Conservation (phyloP, 495 filamentous ascomycete species). For the Rhypophila decipiens region DNA sequence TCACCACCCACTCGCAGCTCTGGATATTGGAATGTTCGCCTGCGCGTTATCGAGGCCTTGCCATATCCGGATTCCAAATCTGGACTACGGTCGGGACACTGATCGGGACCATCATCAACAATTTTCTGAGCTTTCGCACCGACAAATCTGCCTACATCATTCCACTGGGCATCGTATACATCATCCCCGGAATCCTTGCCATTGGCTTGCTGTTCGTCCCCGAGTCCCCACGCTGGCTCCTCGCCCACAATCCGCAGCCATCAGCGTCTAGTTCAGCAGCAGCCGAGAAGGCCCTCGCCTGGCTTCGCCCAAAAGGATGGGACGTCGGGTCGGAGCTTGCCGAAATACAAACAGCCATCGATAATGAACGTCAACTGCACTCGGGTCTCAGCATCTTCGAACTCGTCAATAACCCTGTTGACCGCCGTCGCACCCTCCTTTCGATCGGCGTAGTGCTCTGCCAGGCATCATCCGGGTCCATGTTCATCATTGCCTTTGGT, state of each 20-base stretch:
- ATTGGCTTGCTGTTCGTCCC: constrained; percentile 34
- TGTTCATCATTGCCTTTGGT: constrained; percentile 46
- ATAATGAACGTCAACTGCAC: constrained; percentile 36
- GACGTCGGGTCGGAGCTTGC: constrained; percentile 37
- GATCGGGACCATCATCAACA: constrained; percentile 34
- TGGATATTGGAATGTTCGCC: constrained; percentile 23
- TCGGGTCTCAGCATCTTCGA: constrained; percentile 35
- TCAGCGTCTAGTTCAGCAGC: constrained; percentile 31
- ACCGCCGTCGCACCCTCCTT: constrained; percentile 40
- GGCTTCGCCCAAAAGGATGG: constrained; percentile 33
- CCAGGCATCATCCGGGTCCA: constrained; percentile 49
- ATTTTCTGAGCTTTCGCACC: constrained; percentile 26
- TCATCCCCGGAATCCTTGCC: constrained; percentile 45
- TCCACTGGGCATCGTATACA: constrained; percentile 47
- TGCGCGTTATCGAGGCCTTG: background rate
- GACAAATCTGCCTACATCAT: constrained; percentile 43
- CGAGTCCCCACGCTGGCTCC: constrained; percentile 3
- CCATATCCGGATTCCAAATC: background rate
- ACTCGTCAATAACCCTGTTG: constrained; percentile 42
- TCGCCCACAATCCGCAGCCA: background rate
- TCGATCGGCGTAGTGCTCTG: constrained; percentile 39
- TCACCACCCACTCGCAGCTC: constrained; percentile 49
- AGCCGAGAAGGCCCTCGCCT: constrained; percentile 25
- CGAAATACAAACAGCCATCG: constrained; percentile 42
- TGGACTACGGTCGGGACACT: constrained; percentile 40